Evolutionary conservation across 306 rosid species (phyloP), one percentile per base, ranked within the genome.

Genomic region (Sicyos baderoa): DNA sequence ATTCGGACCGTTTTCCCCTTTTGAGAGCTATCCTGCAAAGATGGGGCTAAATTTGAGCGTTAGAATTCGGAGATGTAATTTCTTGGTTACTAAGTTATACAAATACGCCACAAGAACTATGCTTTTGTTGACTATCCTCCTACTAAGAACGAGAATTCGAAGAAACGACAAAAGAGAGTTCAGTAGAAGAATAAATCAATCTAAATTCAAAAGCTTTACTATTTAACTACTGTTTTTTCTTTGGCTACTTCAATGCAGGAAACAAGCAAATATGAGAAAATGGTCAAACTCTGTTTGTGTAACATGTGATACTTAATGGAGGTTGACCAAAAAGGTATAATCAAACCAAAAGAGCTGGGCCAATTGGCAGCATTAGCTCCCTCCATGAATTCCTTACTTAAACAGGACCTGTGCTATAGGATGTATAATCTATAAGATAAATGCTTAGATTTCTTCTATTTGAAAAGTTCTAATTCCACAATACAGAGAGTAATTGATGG

Each of bases 211-310:
- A 61, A 61, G 40, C 15, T 35, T 32, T 37, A 62, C 68, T 9
- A 16, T 59, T 59, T 59, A 29, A 58, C 47, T 17, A 40, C 51
- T 18, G 13, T 42, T 18, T 44, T 18, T 18, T 11, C 51, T 42
- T 62, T 19, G 10, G 68, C 51, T 18, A 62, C 50, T 63, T 5
- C 17, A 63, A 19, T 63, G 32, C 29, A 63, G 51, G 69, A 42
- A 40, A 5, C 68, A 61, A 61, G 68, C 49, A 61, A 37, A 61
- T 61, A 61, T 0, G 68, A 57, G 63, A 25, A 25, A 57, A 13
- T 14, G 25, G 42, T 25, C 63, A 57, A 57, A 57, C 32, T 27
- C 63, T 57, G 63, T 57, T 25, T 13, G 11, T 27, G 15, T 13
- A 25, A 57, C 65, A 59, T 59, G 65, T 61, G 68, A 62, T 62